These are phyloP conservation scores for Volvox reticuliferus DNA, from an alignment of 139 green algal genomes.

Conservation along the genomic window DNA sequence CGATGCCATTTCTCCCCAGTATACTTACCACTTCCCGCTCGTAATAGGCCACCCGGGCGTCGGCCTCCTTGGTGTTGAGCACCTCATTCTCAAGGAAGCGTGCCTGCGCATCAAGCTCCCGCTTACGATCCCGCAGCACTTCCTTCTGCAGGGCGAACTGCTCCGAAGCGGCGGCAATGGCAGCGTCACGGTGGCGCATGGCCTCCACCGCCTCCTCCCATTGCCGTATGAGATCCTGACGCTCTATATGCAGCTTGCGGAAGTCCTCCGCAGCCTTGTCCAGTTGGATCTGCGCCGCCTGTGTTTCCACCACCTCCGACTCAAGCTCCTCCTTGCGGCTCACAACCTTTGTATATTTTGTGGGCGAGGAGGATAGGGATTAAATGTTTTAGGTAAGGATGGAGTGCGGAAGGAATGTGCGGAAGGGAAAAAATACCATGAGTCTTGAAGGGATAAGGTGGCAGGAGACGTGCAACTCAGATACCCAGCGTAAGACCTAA, in stretches of 20 bases:
- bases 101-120: conserved; percentile 73
- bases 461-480: too few species aligned
- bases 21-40: conserved; percentile 74
- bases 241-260: conserved; percentile 81
- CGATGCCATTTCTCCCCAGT: neutral
- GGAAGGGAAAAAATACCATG: too few species aligned
- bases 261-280: conserved; percentile 93
- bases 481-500: too few species aligned
- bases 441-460: too few species aligned
- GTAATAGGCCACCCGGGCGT: conserved; percentile 75
- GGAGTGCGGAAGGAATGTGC: too few species aligned
- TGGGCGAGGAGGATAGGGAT: neutral
- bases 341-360: conserved; percentile 52
- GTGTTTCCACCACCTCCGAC: conserved; percentile 85
- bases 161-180: conserved; percentile 67
- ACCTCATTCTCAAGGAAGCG: conserved; percentile 81
- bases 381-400: neutral
- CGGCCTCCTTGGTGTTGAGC: conserved; percentile 82
- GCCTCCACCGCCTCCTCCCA: conserved; percentile 88
- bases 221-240: conserved; percentile 87
- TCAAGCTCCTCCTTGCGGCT: conserved; percentile 75
- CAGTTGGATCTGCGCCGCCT: conserved; percentile 89
- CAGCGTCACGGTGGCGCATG: conserved; percentile 78
- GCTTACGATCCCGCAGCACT: conserved; percentile 67
- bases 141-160: conserved; percentile 71